These are phyloP conservation scores for Talaromyces funiculosus DNA, from an alignment of 2,329 filamentous ascomycete genomes.

Conservation along the genomic window DNA sequence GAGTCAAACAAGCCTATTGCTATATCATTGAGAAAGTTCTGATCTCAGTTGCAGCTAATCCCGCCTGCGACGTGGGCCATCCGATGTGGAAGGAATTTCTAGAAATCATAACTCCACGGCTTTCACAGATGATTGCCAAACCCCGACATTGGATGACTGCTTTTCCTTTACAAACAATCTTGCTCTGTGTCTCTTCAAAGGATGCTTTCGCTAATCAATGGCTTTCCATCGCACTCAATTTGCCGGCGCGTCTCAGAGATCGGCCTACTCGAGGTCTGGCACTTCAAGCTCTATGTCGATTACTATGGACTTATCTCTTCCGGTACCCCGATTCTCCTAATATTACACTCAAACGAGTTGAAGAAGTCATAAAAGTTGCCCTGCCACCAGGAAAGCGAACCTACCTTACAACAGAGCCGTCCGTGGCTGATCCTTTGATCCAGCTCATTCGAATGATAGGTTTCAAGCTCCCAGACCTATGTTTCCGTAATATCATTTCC, in stretches of 20 bases:
- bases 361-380: constrained; percentile 81
- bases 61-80: constrained; percentile 68
- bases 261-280: constrained; percentile 70
- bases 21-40: constrained; percentile 82
- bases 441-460: constrained; percentile 93
- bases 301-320: constrained; percentile 94
- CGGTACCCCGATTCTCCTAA: constrained; percentile 67
- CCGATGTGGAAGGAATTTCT: constrained; percentile 85
- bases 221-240: constrained; percentile 70
- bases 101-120: constrained; percentile 67
- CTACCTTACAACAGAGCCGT: constrained; percentile 73
- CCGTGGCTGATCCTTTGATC: constrained; percentile 83
- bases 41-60: constrained; percentile 77
- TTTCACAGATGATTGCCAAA: constrained; percentile 82
- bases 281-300: constrained; percentile 79
- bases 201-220: constrained; percentile 83
- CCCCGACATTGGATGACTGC: constrained; percentile 86
- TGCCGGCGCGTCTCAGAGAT: constrained; percentile 81
- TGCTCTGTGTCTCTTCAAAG: constrained; percentile 80
- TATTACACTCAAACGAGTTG: constrained; percentile 68
- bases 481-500: constrained; percentile 89
- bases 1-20: constrained; percentile 90
- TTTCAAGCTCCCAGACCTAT: constrained; percentile 88
- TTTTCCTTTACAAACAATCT: constrained; percentile 79
- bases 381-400: constrained; percentile 75